phyloP scores from a whole-genome alignment of 441 rosid species.

The Populus hybrid region DNA sequence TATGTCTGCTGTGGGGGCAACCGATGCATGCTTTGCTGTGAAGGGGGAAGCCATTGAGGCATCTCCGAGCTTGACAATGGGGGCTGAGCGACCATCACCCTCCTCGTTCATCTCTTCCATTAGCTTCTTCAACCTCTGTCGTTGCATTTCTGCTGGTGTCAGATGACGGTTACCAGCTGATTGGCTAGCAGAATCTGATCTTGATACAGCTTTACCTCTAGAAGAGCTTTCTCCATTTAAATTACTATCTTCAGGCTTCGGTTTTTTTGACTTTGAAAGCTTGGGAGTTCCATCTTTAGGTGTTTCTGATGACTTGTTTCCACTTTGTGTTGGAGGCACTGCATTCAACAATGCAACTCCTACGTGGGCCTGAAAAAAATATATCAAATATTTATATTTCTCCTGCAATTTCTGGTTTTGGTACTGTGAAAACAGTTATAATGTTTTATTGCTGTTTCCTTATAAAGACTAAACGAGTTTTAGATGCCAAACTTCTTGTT shows the following conservation, averaged over 20 bases:
- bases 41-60: constrained; percentile 99
- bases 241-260: constrained; percentile 37
- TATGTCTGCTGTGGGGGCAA: constrained; percentile 91
- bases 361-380: constrained; percentile 87
- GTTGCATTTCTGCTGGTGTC: constrained; percentile 76
- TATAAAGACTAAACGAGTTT: background rate
- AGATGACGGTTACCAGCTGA: constrained; percentile 55
- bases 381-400: constrained; percentile 29
- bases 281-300: constrained; percentile 58
- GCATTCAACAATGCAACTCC: constrained; percentile 95
- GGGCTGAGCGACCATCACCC: constrained; percentile 88
- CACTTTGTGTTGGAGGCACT: constrained; percentile 60
- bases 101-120: constrained; percentile 95
- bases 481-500: background rate
- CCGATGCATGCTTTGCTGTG: constrained; percentile 97
- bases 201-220: constrained; percentile 43
- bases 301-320: constrained; percentile 42
- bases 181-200: constrained; percentile 38
- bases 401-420: constrained; percentile 40
- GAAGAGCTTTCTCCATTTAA: constrained; percentile 64
- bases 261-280: constrained; percentile 60
- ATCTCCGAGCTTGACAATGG: constrained; percentile 97
- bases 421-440: background rate
- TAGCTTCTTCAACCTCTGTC: constrained; percentile 78
- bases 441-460: background rate